Base-by-base conservation (phyloP, 2,329 filamentous ascomycete genomes). In the Ophiostoma quercus region DNA sequence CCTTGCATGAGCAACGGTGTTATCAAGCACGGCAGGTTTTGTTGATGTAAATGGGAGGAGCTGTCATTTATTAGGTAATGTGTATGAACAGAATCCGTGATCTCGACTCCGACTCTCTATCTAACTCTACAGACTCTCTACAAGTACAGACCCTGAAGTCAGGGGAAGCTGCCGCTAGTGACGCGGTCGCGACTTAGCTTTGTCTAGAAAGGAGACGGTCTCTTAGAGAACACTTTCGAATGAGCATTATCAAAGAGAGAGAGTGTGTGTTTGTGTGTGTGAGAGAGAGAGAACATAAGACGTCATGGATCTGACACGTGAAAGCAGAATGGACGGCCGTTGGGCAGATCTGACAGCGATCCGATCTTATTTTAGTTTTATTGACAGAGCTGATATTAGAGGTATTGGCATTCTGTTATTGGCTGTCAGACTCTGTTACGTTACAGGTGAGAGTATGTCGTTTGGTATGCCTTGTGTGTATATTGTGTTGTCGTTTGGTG, bases 251-350 rank as follows among this genome's bases (percentile, higher is more conserved):
- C 25, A 29, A 29, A 29, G 25, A 29, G 25, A 29, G 25, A 29
- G 25, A 29, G 25, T 29, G 25, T 29, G 25, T 29, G 25, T 29
- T 29, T 29, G 25, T 29, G 25, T 29, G 25, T 29, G 25, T 29
- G 2, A 11, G n/a, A 25, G 7, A 12, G n/a, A 54, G 19, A 54
- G n/a, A 3, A 2, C n/a, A 54, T n/a, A n/a, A 22, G 47, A 22
- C 25, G 14, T 32, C 25, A 57, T 57, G 12, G 14, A 29, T 47
- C 34, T 69, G 62, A 69, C 70, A 71, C 70, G 70, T 71, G 70
- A 71, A 71, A 69, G 67, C 47, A 22, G n/a, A 29, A n/a, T 70
- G n/a, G 51, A 63, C 29, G 57, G 67, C 54, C 43, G 66, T 67
- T 70, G 69, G 68, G 41, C 47, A 67, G 37, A 63, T 47, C 43